Base-by-base conservation (phyloP, 345 rosid genomes). In the Acer negundo region DNA sequence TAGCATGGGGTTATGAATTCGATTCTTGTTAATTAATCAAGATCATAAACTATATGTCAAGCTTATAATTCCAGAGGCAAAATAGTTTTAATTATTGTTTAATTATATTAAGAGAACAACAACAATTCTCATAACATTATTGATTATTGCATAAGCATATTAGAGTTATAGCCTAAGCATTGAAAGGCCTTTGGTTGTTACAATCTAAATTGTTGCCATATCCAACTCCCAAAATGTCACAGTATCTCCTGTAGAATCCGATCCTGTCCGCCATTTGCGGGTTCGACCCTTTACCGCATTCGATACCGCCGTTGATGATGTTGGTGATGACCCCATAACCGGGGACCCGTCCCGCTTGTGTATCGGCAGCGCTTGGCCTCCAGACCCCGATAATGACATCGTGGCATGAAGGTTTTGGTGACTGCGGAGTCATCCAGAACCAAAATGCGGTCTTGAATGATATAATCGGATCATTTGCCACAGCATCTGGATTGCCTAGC, bases 391-490 rank as follows among this genome's bases (percentile, higher is more conserved):
- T 72, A 61, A 82, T 76, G n/a, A 82, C 80, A 1, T 24, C 68
- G 56, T 82, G 82, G 78, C 80, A 26, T 0, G 85, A 82, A 22
- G 85, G 85, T 46, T 82, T 82, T 0, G 72, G 67, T 0, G 73
- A 20, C 16, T 82, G 85, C 9, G 76, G 80, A 3, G 85, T 82
- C 85, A 79, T 82, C 85, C 85, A 82, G 78, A 79, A 82, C 85
- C 82, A 82, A 17, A 79, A 56, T 0, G 85, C 85, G 1, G 82
- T 82, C 85, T 62, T 82, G 80, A 82, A 79, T 1, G 85, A 79
- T 15, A 82, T 42, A 11, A 10, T 55, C 0, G 80, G 64, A 31
- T 79, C 78, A 17, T 44, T 82, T 8, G 82, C 80, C 11, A 76
- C 82, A 1, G 56, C 68, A 15, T 82, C 80, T 0, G 85, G 85